Evolutionary conservation across 306 rosid species (phyloP).

Genomic region (Acacia crassicarpa): DNA sequence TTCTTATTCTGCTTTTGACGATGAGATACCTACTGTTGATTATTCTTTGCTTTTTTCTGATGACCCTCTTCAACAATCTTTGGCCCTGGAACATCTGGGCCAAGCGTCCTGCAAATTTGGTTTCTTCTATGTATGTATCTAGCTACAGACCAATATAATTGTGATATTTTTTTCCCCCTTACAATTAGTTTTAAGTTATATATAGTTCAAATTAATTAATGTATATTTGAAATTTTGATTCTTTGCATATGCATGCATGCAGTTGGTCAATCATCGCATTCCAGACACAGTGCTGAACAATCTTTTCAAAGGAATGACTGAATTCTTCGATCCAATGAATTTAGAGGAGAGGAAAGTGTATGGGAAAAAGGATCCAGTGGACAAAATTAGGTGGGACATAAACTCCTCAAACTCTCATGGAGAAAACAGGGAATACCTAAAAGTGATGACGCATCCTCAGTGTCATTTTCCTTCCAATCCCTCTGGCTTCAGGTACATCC

Average conservation of each 20-base stretch:
- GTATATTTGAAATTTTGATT: not conserved
- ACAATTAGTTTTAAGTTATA: not conserved
- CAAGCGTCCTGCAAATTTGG: conserved; percentile 38
- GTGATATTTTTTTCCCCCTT: not conserved
- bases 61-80: conserved; percentile 16
- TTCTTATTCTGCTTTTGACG: conserved; percentile 27
- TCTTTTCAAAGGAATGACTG: conserved; percentile 31
- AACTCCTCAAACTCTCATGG: conserved; percentile 18
- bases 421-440: conserved; percentile 59
- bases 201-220: not conserved
- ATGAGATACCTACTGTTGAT: conserved; percentile 42
- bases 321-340: conserved; percentile 40
- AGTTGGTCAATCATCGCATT: conserved; percentile 49
- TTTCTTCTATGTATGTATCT: conserved; percentile 37
- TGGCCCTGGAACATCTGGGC: conserved; percentile 28
- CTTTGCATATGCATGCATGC: not conserved
- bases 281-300: conserved; percentile 27
- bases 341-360: conserved; percentile 32
- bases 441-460: conserved; percentile 45
- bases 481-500: conserved; percentile 28
- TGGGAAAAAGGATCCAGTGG: conserved; percentile 13
- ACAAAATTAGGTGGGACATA: conserved; percentile 41
- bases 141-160: not conserved
- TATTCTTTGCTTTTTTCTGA: conserved; percentile 31
- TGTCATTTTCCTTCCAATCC: conserved; percentile 39